phyloP scores from a whole-genome alignment of 306 rosid genomes.

The Trichosanthes cucumerina region DNA sequence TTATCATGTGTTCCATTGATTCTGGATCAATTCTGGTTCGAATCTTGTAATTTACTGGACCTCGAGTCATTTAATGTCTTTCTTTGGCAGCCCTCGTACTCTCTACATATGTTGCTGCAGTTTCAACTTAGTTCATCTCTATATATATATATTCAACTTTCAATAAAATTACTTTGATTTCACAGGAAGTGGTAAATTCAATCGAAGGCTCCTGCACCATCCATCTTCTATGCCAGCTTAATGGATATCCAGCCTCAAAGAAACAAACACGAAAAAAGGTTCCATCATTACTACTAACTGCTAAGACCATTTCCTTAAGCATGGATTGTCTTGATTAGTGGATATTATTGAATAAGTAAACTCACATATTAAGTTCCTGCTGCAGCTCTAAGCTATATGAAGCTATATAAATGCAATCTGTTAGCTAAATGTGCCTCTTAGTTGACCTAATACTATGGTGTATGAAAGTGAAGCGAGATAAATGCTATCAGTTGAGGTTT shows the following conservation, averaged over 20 bases:
- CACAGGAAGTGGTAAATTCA: neutral
- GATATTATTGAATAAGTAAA: neutral
- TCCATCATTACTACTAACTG: neutral
- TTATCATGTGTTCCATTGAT: slow-evolving; percentile 19
- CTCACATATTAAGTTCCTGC: neutral
- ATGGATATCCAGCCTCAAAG: neutral
- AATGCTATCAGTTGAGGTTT: neutral
- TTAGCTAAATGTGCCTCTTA: neutral
- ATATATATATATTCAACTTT: neutral
- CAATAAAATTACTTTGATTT: slow-evolving; percentile 1
- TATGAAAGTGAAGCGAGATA: neutral
- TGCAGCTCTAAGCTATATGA: neutral
- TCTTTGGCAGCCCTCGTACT: slow-evolving; percentile 3
- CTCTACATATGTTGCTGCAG: slow-evolving; percentile 5
- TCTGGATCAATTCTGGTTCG: slow-evolving; percentile 22
- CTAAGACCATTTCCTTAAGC: neutral
- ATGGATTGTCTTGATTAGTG: neutral
- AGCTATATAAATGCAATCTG: neutral
- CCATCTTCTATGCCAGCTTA: neutral
- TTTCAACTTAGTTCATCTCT: neutral
- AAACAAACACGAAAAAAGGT: neutral
- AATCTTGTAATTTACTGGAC: slow-evolving; percentile 10
- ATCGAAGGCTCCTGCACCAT: slow-evolving; percentile 4
- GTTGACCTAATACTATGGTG: neutral
- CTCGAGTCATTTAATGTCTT: neutral